Evolutionary conservation across 2,329 filamentous ascomycete species (phyloP), one percentile per base, ranked within the genome.

Genomic region (Fusarium sp.): DNA sequence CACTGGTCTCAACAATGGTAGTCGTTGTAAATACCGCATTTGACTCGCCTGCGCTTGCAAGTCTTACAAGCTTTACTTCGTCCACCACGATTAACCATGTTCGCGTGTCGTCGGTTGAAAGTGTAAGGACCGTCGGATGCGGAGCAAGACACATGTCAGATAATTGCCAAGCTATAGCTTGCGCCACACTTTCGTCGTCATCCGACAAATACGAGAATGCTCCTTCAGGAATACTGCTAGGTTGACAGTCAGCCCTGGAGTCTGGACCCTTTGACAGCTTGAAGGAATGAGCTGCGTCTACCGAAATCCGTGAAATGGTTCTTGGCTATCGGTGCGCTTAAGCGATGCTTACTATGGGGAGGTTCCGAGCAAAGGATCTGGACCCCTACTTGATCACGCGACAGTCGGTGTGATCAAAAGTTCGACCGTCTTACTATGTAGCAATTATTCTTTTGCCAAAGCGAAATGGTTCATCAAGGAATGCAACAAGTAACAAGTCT

Each of bases 51-150:
- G 47, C 57, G 64, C 45, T 57, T 67, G 64, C 64, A 67, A 1
- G 64, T 67, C 15, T 18, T 63, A 22, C 64, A 67, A 2, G 64
- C 64, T 63, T 63, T 67, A 20, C 63, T 67, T 16, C 64, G 58
- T 12, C 64, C 64, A 5, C 64, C 64, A 3, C 64, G 49, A 22
- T 67, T 67, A 11, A 67, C 64, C 64, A 67, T 67, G 40, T 8
- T 27, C 30, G 44, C 38, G 9, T 10, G 3, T 51, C 10, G 15
- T 46, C 5, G 4, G 2, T 16, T 8, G 25, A 11, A 25, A 8
- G 34, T 11, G 24, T 18, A 11, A 47, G 16, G 8, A 40, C 16
- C 20, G 1, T 16, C 20, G 2, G 15, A 54, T 53, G 58, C 57
- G 47, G 42, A 51, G 42, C 32, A 18, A 25, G 16, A 52, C 34